Evolutionary conservation across 306 rosid genomes (phyloP).

Genomic region (Pyrus communis): DNA sequence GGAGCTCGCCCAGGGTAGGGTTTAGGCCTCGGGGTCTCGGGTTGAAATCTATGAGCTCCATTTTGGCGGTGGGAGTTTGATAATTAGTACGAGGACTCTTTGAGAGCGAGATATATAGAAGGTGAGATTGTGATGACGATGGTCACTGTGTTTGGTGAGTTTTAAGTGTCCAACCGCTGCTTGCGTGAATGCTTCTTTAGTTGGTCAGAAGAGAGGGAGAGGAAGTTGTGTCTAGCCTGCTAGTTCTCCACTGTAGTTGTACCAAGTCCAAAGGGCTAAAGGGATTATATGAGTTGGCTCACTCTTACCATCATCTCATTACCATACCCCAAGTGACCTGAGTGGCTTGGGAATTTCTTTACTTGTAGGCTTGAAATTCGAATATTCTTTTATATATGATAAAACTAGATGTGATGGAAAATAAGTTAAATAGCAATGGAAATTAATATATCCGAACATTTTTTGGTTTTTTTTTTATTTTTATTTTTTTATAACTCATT

Average conservation of each 20-base stretch:
- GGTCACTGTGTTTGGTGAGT: slow-evolving; percentile 24
- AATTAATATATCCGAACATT: neutral
- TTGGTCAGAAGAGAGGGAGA: slow-evolving; percentile 16
- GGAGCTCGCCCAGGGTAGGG: slow-evolving; percentile 67
- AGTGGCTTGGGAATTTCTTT: neutral
- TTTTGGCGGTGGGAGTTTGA: neutral
- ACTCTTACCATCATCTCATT: neutral
- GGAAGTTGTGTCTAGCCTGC: neutral
- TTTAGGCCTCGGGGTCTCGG: neutral
- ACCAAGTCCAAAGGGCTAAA: slow-evolving; percentile 1
- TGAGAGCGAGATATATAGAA: slow-evolving; percentile 19
- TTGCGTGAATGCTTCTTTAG: slow-evolving; percentile 4
- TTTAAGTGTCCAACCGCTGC: slow-evolving; percentile 17
- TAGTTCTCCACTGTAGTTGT: neutral
- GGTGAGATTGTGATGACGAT: neutral
- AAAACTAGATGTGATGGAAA: neutral
- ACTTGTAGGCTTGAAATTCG: neutral
- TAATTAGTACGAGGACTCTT: neutral
- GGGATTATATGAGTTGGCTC: neutral
- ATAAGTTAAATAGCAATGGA: neutral
- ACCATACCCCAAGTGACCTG: neutral
- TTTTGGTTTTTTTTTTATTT: neutral
- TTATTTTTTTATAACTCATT: too few species aligned
- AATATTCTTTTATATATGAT: neutral
- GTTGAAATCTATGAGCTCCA: slow-evolving; percentile 39